Evolutionary conservation across 2,329 filamentous ascomycete species (phyloP), one percentile per base, ranked within the genome.

Genomic region (Calonectria leucothoes): DNA sequence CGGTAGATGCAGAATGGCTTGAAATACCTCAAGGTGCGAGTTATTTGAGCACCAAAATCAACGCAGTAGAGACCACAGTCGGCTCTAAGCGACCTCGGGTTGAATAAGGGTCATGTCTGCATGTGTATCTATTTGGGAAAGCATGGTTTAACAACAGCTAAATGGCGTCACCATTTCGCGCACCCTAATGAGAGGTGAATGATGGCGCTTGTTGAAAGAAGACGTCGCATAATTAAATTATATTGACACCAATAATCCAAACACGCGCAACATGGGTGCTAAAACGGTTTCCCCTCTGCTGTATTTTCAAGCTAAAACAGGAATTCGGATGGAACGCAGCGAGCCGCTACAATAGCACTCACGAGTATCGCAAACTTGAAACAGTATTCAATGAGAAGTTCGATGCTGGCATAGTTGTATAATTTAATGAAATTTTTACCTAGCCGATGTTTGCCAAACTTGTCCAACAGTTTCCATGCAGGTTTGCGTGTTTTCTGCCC

Each of bases 1-100:
- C 86, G 1, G 84, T 93, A 29, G 84, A 89, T 42, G 86, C 89
- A 29, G 81, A 85, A 2, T 95, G 93, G 93, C 73, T 87, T 20
- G 77, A 82, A 3, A 77, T 77, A 23, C 69, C 74, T 14, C 52
- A 61, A 7, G 70, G 72, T 39, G 63, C 73, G 17, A 57, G 77
- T 5, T 87, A 85, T 73, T 73, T 79, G 27, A 51, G 78, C 14
- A 84, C 85, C 1, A 81, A 82, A 49, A 86, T 87, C 69, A 80
- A 79, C 11, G 78, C 82, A 2, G 78, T 81, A 12, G 82, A 86
- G 66, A 85, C 84, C 0, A 80, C 81, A 3, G 79, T 84, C 33
- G 85, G 85, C 4, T 69, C 75, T 5, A 86, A 84, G 52, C 79
- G 81, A 27, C 57, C 66, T 23, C 80, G 74, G 49, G 37, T 64